These are phyloP conservation scores for Haberlea rhodopensis DNA, from an alignment of 257 asterid genomes.

Conservation along the genomic window DNA sequence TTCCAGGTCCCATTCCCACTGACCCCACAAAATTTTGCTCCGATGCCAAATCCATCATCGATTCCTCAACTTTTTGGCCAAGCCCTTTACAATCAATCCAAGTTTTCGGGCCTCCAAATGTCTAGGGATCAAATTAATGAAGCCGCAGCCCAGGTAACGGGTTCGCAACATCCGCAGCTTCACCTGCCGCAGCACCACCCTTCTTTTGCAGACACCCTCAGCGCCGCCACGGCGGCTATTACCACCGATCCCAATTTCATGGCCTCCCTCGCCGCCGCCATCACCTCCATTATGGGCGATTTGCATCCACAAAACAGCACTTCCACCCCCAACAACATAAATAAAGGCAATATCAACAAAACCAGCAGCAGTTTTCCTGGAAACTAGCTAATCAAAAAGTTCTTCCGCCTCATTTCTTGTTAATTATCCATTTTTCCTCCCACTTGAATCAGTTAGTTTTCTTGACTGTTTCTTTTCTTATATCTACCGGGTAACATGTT, in stretches of 20 bases:
- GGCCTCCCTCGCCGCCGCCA: conserved; percentile 87
- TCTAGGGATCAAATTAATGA: conserved; percentile 34
- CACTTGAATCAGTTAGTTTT: conserved; percentile 8
- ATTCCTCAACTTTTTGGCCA: conserved; percentile 56
- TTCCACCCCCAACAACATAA: conserved; percentile 33
- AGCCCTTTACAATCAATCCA: conserved; percentile 63
- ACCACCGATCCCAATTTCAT: conserved; percentile 88
- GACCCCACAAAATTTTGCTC: conserved; percentile 30
- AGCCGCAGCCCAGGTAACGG: background rate
- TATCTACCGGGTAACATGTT: conserved; percentile 27
- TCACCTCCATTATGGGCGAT: conserved; percentile 73
- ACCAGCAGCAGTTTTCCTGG: conserved; percentile 39
- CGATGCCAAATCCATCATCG: conserved; percentile 31
- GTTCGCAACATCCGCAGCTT: conserved; percentile 21
- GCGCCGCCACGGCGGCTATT: conserved; percentile 81
- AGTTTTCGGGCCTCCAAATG: conserved; percentile 74
- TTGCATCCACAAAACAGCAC: conserved; percentile 34
- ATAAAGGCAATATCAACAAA: conserved; percentile 32
- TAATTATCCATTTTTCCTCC: conserved; percentile 11
- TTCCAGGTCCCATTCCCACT: conserved; percentile 54
- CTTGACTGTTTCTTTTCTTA: conserved; percentile 3
- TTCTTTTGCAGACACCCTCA: conserved; percentile 54
- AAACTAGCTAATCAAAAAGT: conserved; percentile 21
- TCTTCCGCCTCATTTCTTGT: conserved; percentile 14
- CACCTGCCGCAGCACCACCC: conserved; percentile 28